Conservation (phyloP, 305 asterid genomes). For the Solanum hybrid region DNA sequence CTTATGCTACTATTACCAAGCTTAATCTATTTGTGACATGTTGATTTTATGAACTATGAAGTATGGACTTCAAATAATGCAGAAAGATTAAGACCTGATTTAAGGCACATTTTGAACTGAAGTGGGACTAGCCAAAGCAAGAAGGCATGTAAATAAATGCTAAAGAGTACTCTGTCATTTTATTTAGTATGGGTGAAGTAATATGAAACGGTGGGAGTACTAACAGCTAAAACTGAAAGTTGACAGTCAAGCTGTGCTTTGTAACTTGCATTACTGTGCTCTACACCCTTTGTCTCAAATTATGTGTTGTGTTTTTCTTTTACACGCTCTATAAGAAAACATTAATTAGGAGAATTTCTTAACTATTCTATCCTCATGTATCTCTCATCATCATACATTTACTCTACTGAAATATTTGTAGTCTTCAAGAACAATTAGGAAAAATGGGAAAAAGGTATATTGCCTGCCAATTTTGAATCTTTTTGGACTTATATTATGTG, state of each 20-base stretch:
- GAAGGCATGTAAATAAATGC: not conserved
- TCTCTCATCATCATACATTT: not conserved
- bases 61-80: not conserved
- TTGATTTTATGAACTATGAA: not conserved
- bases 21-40: not conserved
- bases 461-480: not conserved
- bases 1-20: not conserved
- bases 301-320: too few species aligned
- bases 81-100: not conserved
- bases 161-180: too few species aligned
- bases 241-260: not conserved
- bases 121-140: not conserved
- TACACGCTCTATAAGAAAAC: not conserved
- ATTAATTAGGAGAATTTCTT: not conserved
- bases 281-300: not conserved
- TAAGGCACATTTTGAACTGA: not conserved
- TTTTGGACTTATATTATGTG: not conserved
- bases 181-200: too few species aligned
- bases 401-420: not conserved
- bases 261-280: not conserved
- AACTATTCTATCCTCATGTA: not conserved
- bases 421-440: not conserved
- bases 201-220: too few species aligned
- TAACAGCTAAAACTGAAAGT: too few species aligned
- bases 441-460: not conserved